Evolutionary conservation across 805 yeast species (phyloP).

Genomic region (Ogataea thermomethanolica): DNA sequence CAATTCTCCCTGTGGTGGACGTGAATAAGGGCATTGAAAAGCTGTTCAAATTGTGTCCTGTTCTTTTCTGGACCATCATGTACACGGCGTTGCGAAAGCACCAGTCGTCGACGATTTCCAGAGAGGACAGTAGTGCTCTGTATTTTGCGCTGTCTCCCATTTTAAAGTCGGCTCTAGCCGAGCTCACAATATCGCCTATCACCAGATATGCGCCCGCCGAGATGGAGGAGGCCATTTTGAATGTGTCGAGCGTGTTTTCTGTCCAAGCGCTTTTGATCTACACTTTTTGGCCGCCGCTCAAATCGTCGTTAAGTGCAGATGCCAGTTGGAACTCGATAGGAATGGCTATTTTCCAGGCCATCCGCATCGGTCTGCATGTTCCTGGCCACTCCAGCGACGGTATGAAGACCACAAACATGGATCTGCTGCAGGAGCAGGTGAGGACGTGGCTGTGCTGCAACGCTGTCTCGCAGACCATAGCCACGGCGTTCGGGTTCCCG

Average conservation of each 20-base stretch:
- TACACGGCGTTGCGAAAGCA: slow-evolving; percentile 75
- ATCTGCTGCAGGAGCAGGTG: slow-evolving; percentile 67
- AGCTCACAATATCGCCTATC: slow-evolving; percentile 85
- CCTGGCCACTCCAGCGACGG: slow-evolving; percentile 60
- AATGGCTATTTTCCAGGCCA: slow-evolving; percentile 88
- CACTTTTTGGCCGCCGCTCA: slow-evolving; percentile 94
- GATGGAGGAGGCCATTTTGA: slow-evolving; percentile 75
- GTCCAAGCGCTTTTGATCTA: slow-evolving; percentile 89
- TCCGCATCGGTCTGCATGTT: slow-evolving; percentile 84
- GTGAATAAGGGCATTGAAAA: slow-evolving; percentile 77
- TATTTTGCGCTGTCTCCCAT: slow-evolving; percentile 62
- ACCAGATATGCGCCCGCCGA: slow-evolving; percentile 78
- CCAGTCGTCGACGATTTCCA: slow-evolving; percentile 28
- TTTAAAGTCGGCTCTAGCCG: slow-evolving; percentile 76
- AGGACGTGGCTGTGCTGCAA: slow-evolving; percentile 95
- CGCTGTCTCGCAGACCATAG: slow-evolving; percentile 83
- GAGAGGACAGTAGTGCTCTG: slow-evolving; percentile 34
- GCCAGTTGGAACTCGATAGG: slow-evolving; percentile 96
- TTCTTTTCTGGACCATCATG: slow-evolving; percentile 91
- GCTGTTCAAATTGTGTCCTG: slow-evolving; percentile 76
- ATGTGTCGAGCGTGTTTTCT: slow-evolving; percentile 87
- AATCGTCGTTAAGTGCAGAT: slow-evolving; percentile 92
- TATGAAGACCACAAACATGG: slow-evolving; percentile 41
- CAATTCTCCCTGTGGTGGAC: slow-evolving; percentile 84
- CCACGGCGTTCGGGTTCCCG: slow-evolving; percentile 92